Conservation (phyloP, 2,329 filamentous ascomycete species). For the Phialemoniopsis sp. region DNA sequence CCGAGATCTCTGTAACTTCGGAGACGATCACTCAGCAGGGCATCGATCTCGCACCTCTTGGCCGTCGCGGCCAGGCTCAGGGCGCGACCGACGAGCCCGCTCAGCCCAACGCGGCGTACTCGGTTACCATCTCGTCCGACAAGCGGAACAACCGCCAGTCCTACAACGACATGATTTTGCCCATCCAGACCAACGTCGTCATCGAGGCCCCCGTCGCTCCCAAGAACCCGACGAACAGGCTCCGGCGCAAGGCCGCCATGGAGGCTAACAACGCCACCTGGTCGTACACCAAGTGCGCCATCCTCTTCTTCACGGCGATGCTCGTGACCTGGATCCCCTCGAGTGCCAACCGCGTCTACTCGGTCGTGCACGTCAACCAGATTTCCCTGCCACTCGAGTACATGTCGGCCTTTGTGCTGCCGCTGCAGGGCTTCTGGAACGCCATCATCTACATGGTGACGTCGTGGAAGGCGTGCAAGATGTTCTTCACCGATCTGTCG, state of each 20-base stretch:
- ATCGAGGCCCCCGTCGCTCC: conserved; percentile 7
- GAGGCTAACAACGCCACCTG: conserved; percentile 61
- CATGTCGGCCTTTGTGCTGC: conserved; percentile 69
- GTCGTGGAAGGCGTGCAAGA: conserved; percentile 60
- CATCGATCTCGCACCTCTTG: conserved; percentile 26
- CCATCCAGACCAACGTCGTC: conserved; percentile 18
- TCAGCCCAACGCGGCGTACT: conserved; percentile 30
- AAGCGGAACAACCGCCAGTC: conserved; percentile 14
- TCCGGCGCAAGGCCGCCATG: conserved; percentile 30
- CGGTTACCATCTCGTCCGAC: conserved; percentile 44
- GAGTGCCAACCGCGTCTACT: conserved; percentile 72
- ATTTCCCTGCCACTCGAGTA: conserved; percentile 60
- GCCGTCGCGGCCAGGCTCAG: conserved; percentile 8
- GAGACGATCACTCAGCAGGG: conserved; percentile 32
- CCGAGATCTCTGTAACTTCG: conserved; percentile 60
- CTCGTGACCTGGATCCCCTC: conserved; percentile 75
- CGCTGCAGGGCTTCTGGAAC: conserved; percentile 84
- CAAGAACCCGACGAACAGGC: conserved; percentile 16
- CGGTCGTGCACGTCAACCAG: conserved; percentile 51
- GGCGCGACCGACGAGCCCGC: too few species aligned
- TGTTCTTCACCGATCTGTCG: conserved; percentile 32
- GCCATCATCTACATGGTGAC: conserved; percentile 71
- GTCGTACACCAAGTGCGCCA: conserved; percentile 66
- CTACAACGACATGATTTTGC: conserved; percentile 18
- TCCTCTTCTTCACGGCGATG: conserved; percentile 68